Percentiles rank a stretch among this genome's conserved stretches.
Conservation (phyloP, 208 protist species). For the Acanthamoeba lenticulata region DNA sequence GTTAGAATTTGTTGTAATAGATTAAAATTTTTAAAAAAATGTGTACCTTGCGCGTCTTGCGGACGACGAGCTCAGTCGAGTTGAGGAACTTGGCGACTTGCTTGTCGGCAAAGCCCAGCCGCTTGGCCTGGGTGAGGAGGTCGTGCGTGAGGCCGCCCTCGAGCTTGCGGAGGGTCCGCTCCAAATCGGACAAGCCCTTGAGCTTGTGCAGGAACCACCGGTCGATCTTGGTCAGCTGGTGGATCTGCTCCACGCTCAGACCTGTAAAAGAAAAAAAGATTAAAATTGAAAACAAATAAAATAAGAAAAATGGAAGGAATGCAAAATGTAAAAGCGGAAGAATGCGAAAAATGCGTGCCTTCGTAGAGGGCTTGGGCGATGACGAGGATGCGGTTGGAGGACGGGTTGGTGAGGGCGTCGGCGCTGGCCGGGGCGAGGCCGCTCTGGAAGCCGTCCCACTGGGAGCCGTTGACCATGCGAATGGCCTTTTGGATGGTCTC, state of each 20-base stretch:
- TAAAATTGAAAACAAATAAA: too few relatives aligned
- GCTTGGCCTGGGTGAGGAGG: conserved; percentile 89
- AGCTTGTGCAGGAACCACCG: conserved; percentile 97
- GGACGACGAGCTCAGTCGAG: conserved; percentile 74
- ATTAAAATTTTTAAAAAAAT: background rate
- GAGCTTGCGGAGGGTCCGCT: conserved; percentile 55
- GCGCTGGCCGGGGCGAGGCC: conserved; percentile 70
- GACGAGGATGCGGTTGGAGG: conserved; percentile 83
- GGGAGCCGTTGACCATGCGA: conserved; percentile 91
- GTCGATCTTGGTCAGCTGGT: conserved; percentile 95
- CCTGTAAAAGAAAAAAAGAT: too few relatives aligned
- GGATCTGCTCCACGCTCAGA: conserved; percentile 92
- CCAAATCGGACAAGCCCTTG: conserved; percentile 88
- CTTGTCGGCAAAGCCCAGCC: conserved; percentile 95
- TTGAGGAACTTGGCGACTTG: conserved; percentile 89
- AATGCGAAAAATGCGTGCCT: conserved; percentile 80
- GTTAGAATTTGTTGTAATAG: background rate
- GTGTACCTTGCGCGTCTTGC: conserved; percentile 71
- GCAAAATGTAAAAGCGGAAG: too few relatives aligned
- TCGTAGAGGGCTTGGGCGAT: conserved; percentile 81
- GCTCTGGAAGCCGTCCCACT: conserved; percentile 69
- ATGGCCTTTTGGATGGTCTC: conserved; percentile 96
- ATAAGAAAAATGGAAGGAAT: too few relatives aligned
- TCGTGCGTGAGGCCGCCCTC: conserved; percentile 73
- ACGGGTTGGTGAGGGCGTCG: conserved; percentile 79